Evolutionary conservation across 2,329 filamentous ascomycete species (phyloP).

Genomic region (Ophiostoma sp.): DNA sequence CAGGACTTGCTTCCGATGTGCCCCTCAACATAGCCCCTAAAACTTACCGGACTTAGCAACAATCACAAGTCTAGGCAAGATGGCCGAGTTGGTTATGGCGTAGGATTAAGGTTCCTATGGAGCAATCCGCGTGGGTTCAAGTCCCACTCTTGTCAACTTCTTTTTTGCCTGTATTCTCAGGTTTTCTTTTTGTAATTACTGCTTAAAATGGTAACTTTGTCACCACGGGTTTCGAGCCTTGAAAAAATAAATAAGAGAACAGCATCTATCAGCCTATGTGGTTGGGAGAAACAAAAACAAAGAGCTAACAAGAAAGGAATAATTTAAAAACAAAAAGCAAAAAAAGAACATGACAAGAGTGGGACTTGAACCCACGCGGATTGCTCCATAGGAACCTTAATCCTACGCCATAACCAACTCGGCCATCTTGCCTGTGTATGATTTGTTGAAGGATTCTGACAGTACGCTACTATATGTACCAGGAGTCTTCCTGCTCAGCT

Average conservation of each 20-base stretch:
- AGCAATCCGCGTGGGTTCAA: slow-evolving; percentile 38
- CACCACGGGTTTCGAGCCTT: too few relatives aligned
- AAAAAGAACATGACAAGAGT: slow-evolving; percentile 21
- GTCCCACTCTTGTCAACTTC: slow-evolving; percentile 23
- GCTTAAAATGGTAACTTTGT: too few relatives aligned
- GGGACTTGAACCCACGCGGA: slow-evolving; percentile 37
- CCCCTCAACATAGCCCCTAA: background rate
- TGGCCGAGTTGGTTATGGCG: slow-evolving; percentile 31
- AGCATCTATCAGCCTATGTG: background rate
- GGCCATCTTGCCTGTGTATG: slow-evolving; percentile 27
- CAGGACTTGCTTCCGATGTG: background rate
- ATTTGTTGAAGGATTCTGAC: background rate
- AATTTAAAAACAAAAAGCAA: background rate
- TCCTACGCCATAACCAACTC: slow-evolving; percentile 31
- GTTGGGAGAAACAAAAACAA: background rate
- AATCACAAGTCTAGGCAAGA: slow-evolving; percentile 23
- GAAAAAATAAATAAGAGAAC: too few relatives aligned
- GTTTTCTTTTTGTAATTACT: background rate
- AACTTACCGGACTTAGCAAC: background rate
- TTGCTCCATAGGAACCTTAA: slow-evolving; percentile 31
- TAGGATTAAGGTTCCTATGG: slow-evolving; percentile 31
- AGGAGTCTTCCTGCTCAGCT: background rate
- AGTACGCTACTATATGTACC: background rate
- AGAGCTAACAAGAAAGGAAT: background rate
- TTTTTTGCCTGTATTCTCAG: slow-evolving; percentile 4